A percentile compares a stretch with the other conserved stretches of the same genome.
These are phyloP conservation scores for Brassica nigra DNA, from an alignment of 345 rosid genomes.

Conservation along the genomic window DNA sequence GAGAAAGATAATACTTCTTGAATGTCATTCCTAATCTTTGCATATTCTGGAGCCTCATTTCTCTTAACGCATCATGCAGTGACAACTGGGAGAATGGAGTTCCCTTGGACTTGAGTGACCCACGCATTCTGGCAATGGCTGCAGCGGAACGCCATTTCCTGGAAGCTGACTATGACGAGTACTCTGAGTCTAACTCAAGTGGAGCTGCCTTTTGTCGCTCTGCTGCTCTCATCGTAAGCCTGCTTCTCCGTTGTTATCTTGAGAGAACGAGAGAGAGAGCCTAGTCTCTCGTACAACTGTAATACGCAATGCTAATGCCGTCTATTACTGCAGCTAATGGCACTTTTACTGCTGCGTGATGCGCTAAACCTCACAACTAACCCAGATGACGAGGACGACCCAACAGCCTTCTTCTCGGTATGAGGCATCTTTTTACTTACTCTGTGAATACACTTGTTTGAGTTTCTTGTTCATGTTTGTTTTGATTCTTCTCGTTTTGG, in stretches of 20 bases:
- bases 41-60: no score
- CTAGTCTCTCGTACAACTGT: neutral
- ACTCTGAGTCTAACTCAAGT: constrained; percentile 80
- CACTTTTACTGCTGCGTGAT: constrained; percentile 87
- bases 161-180: constrained; percentile 90
- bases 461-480: constrained; percentile 9
- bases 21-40: neutral
- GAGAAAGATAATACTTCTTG: neutral
- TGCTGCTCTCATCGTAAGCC: constrained; percentile 80
- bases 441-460: neutral
- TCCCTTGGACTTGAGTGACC: constrained; percentile 78
- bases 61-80: constrained; percentile 40
- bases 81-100: constrained; percentile 83
- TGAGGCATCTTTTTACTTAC: constrained; percentile 26
- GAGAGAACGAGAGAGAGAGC: neutral
- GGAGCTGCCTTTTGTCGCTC: constrained; percentile 99
- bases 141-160: constrained; percentile 89
- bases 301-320: neutral
- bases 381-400: constrained; percentile 81
- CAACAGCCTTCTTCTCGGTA: constrained; percentile 86
- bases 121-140: constrained; percentile 84
- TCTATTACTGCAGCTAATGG: constrained; percentile 68
- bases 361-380: constrained; percentile 72
- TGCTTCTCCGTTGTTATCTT: constrained; percentile 22
- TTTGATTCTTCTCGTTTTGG: neutral